Conservation (phyloP, 768 basidiomycete species). For the Amanita muscaria region DNA sequence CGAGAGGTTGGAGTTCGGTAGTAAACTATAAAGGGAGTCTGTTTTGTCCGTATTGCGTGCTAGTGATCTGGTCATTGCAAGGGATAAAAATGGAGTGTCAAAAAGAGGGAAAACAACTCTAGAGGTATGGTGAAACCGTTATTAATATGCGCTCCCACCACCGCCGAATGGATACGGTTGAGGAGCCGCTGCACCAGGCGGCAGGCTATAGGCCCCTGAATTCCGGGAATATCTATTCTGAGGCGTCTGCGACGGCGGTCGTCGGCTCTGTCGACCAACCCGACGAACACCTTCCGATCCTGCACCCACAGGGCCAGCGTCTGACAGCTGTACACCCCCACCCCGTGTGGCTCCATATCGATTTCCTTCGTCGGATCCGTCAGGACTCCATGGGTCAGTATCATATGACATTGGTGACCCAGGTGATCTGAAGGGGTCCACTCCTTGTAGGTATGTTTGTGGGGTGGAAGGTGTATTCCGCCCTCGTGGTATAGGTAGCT, state of each 20-base stretch:
- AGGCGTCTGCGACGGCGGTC: constrained; percentile 52
- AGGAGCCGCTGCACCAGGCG: constrained; percentile 71
- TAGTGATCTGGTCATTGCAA: too few relatives aligned
- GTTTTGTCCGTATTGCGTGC: too few relatives aligned
- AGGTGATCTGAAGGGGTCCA: constrained; percentile 47
- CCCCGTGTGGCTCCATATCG: constrained; percentile 22
- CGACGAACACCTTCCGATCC: constrained; percentile 62
- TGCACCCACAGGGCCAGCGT: constrained; percentile 80
- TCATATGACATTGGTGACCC: constrained; percentile 30
- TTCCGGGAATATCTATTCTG: constrained; percentile 69
- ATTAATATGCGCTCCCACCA: constrained; percentile 4
- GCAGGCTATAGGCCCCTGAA: constrained; percentile 43
- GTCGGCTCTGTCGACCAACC: constrained; percentile 51
- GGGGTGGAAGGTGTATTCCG: constrained; percentile 17
- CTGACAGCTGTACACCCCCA: constrained; percentile 72
- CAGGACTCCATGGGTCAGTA: constrained; percentile 28
- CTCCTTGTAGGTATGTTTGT: constrained; percentile 34
- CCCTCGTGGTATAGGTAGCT: constrained; percentile 12
- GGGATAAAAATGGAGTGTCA: neutral
- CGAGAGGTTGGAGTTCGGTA: neutral
- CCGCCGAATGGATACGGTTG: constrained; percentile 26
- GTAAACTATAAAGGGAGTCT: neutral
- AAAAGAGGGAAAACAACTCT: neutral
- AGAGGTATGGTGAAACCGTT: neutral
- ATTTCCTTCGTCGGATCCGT: constrained; percentile 24